Conservation (phyloP, 805 yeast species). For the Alloascoidea africana region DNA sequence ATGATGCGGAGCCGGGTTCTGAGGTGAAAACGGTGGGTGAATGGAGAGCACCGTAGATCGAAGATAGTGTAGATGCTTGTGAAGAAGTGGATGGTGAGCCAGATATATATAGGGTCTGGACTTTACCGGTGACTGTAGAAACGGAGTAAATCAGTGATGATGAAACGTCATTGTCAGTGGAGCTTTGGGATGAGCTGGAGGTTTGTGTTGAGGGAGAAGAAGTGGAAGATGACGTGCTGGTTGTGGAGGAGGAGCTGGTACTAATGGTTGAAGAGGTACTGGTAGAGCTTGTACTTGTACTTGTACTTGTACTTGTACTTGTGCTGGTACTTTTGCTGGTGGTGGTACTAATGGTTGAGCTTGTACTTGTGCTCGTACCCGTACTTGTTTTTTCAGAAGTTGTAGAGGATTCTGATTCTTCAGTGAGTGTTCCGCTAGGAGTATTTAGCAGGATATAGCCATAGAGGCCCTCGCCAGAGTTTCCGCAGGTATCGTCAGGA, state of each 20-base stretch:
- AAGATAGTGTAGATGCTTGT: too few relatives aligned
- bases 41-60: too few relatives aligned
- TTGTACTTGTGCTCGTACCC: conserved; percentile 4
- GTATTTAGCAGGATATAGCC: conserved; percentile 33
- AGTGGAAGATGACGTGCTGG: conserved; percentile 13
- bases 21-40: too few relatives aligned
- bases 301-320: conserved; percentile 5
- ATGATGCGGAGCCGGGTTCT: too few relatives aligned
- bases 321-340: conserved; percentile 1
- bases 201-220: conserved; percentile 6
- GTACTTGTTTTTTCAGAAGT: conserved; percentile 1
- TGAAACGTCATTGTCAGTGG: neutral
- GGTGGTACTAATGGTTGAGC: conserved; percentile 3
- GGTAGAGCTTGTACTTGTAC: neutral
- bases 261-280: neutral
- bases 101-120: neutral
- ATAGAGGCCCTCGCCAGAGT: conserved; percentile 24
- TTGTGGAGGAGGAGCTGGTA: conserved; percentile 1
- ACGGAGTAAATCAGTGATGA: neutral
- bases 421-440: conserved; percentile 17
- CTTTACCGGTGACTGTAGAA: neutral
- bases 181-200: conserved; percentile 1
- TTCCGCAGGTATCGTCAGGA: conserved; percentile 28
- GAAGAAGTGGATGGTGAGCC: neutral
- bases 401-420: conserved; percentile 5